Evolutionary conservation across 2,329 filamentous ascomycete species (phyloP), one percentile per base, ranked within the genome.

Genomic region (Trichoderma harzianum): DNA sequence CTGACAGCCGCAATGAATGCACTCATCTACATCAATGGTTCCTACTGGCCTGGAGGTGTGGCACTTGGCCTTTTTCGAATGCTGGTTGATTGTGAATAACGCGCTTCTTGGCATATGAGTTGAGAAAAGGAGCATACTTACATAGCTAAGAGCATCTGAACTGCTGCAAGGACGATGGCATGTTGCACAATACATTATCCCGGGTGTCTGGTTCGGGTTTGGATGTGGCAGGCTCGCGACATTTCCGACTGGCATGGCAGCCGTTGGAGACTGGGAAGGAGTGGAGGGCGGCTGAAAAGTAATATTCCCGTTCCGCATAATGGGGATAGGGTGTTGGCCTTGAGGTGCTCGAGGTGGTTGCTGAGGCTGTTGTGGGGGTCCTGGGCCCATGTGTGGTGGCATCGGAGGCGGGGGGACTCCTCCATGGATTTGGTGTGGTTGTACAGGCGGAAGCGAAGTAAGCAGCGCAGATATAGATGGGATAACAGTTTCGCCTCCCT

Each of bases 1-100:
- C 4, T 65, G 69, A 55, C 82, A 79, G 30, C 85, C 85, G 60
- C 86, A 89, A 62, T 82, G 79, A 1, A 79, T 73, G 67, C 87
- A 89, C 0, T 79, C 75, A 24, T 81, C 83, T n/a, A 77, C 79
- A 68, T 74, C 76, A 32, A 78, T 14, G 7, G 24, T 34, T n/a
- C 21, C 18, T 3, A 21, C n/a, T 21, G 24, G 16, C 11, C 28
- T 36, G 18, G 34, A 32, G 14, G 26, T 32, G 7, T 34, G 24
- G 68, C 71, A 72, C n/a, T 30, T 62, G 10, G 71, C 67, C 61
- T 66, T 72, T 43, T 66, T 72, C 28, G 34, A 7, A 26, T 72
- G 71, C 71, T 72, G 24, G 18, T 36, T 58, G 5, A 26, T 28
- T 24, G 51, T 72, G 58, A 70, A 24, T 7, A 43, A 68, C 43